Percentiles rank a stretch among this genome's conserved stretches.
These are phyloP conservation scores for Trichoderma orchidacearum DNA, from an alignment of 495 filamentous ascomycete genomes.

Conservation along the genomic window DNA sequence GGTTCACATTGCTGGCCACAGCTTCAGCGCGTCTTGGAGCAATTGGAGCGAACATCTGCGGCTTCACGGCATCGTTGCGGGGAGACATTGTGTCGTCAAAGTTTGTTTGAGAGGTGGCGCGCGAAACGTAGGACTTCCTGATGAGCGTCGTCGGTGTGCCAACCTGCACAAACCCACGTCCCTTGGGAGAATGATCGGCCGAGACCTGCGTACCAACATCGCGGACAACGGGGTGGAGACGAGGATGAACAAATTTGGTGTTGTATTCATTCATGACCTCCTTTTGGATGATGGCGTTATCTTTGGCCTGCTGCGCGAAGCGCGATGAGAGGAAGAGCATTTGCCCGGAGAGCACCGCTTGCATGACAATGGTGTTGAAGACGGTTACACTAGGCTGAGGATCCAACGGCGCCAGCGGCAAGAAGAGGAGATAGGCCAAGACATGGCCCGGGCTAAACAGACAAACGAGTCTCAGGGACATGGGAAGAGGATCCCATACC, in stretches of 20 bases:
- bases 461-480: conserved; percentile 72
- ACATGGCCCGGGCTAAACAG: conserved; percentile 88
- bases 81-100: conserved; percentile 37
- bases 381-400: conserved; percentile 73
- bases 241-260: conserved; percentile 84
- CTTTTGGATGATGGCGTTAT: conserved; percentile 68
- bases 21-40: conserved; percentile 10
- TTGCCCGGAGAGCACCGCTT: conserved; percentile 62
- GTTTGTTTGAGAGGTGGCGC: conserved; percentile 77
- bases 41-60: conserved; percentile 18
- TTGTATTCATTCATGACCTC: conserved; percentile 95
- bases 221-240: conserved; percentile 65
- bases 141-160: conserved; percentile 70
- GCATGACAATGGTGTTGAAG: conserved; percentile 60
- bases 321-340: conserved; percentile 52
- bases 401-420: conserved; percentile 63
- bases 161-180: conserved; percentile 45
- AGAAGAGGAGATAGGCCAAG: conserved; percentile 73
- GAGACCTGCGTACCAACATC: conserved; percentile 72
- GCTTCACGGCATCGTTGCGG: conserved; percentile 10
- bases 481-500: conserved; percentile 83
- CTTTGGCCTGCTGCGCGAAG: conserved; percentile 76
- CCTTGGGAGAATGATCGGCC: conserved; percentile 26
- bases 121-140: conserved; percentile 68
- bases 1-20: conserved; percentile 3